phyloP scores from a whole-genome alignment of 495 filamentous ascomycete species.

The Hypoxylon rickii region DNA sequence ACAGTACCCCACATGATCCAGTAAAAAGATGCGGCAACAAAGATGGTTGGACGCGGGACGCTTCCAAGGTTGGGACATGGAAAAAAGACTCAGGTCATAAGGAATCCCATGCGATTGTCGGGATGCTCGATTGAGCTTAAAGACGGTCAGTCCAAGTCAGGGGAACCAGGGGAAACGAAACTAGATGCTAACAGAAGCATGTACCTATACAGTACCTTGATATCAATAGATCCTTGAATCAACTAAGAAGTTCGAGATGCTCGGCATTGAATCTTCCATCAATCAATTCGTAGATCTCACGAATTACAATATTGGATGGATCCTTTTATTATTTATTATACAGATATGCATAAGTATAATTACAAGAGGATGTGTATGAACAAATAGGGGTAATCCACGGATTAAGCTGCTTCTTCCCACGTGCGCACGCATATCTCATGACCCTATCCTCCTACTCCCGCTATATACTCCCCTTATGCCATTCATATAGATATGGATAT shows the following conservation, averaged over 20 bases:
- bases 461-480: no score
- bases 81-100: slow-evolving; percentile 16
- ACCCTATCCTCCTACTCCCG: not conserved
- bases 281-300: slow-evolving; percentile 1
- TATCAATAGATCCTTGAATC: no score
- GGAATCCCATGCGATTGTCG: slow-evolving; percentile 11
- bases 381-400: slow-evolving; percentile 26
- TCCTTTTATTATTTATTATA: no score
- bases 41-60: slow-evolving; percentile 10
- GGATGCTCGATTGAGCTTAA: not conserved
- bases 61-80: slow-evolving; percentile 4
- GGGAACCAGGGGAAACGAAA: no score
- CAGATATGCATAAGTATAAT: slow-evolving; percentile 3
- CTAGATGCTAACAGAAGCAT: no score
- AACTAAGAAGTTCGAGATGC: no score
- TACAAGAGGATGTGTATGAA: slow-evolving; percentile 20
- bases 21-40: slow-evolving; percentile 27
- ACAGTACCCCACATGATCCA: slow-evolving; percentile 31
- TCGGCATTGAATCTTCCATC: slow-evolving; percentile 27
- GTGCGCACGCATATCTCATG: slow-evolving; percentile 23
- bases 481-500: no score
- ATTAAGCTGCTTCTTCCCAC: slow-evolving; percentile 22
- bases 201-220: no score
- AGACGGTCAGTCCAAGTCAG: no score
- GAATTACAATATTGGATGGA: no score